These are phyloP conservation scores for Pyrenophora teres DNA, from an alignment of 2,329 filamentous ascomycete genomes.

Conservation along the genomic window DNA sequence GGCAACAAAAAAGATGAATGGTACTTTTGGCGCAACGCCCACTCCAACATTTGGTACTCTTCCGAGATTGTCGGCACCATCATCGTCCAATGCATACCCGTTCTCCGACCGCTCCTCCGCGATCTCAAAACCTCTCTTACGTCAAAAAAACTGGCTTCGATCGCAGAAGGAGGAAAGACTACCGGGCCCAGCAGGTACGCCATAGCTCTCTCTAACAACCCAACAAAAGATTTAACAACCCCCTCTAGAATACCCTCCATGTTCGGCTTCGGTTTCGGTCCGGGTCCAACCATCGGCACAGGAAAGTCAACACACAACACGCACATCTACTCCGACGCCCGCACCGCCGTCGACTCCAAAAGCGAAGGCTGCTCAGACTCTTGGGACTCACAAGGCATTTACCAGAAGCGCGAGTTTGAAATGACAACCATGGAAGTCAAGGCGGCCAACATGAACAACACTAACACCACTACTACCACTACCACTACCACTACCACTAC, in stretches of 20 bases:
- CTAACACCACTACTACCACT: neutral
- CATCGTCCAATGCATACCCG: conserved; percentile 60
- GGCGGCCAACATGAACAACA: neutral
- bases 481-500: too few species aligned
- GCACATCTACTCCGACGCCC: conserved; percentile 28
- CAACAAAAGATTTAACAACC: too few species aligned
- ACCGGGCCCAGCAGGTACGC: conserved; percentile 23
- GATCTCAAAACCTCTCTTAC: conserved; percentile 49
- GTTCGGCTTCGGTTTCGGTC: conserved; percentile 12
- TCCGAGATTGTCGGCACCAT: conserved; percentile 60
- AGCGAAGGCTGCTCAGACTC: conserved; percentile 21
- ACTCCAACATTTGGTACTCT: conserved; percentile 57
- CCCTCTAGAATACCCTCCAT: conserved; percentile 4
- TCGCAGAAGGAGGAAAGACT: conserved; percentile 5
- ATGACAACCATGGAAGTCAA: conserved; percentile 26
- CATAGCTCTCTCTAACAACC: neutral
- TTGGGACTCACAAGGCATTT: conserved; percentile 34
- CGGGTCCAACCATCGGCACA: conserved; percentile 13
- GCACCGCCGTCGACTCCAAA: conserved; percentile 19
- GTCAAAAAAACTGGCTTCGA: conserved; percentile 38
- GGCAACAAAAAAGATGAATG: conserved; percentile 53
- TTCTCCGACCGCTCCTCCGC: conserved; percentile 55
- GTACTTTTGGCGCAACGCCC: conserved; percentile 57
- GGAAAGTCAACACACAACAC: conserved; percentile 22
- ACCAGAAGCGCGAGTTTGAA: conserved; percentile 32